Percentiles rank a stretch among this genome's conserved stretches.
Conservation (phyloP, 1,139 yeast genomes). For the Lodderomyces metapsilosis region DNA sequence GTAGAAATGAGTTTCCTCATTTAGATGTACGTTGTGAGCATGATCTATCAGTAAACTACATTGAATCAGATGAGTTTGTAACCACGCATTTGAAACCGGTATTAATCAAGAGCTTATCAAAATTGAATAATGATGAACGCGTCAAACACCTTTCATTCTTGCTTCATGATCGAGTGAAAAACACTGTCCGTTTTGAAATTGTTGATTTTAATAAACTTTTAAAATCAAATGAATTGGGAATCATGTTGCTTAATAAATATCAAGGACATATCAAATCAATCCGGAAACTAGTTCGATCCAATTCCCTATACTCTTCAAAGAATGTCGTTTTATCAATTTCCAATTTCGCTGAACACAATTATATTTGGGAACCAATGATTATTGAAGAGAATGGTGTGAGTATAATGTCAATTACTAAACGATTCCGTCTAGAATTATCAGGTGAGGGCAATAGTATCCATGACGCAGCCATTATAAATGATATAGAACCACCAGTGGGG, state of each 20-base stretch:
- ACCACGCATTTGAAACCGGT: conserved; percentile 23
- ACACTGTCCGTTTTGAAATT: conserved; percentile 31
- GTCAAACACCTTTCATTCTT: conserved; percentile 22
- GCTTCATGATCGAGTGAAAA: conserved; percentile 40
- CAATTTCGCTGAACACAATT: conserved; percentile 53
- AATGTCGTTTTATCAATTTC: conserved; percentile 38
- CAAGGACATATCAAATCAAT: conserved; percentile 89
- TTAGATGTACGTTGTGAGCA: conserved; percentile 3
- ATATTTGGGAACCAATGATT: conserved; percentile 59
- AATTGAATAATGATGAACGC: conserved; percentile 16
- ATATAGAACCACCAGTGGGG: conserved; percentile 21
- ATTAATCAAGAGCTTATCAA: conserved; percentile 21
- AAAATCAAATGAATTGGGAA: conserved; percentile 7
- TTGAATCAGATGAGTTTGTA: conserved; percentile 18
- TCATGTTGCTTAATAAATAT: conserved; percentile 43
- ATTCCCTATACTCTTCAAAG: conserved; percentile 23
- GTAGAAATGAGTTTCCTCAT: conserved; percentile 18
- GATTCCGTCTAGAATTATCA: conserved; percentile 30
- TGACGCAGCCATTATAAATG: conserved; percentile 36
- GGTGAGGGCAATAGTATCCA: conserved; percentile 18
- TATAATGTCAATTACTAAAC: conserved; percentile 33
- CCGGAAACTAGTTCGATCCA: conserved; percentile 60
- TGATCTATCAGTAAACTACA: conserved; percentile 7
- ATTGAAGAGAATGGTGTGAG: conserved; percentile 20
- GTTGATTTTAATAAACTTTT: conserved; percentile 19